Base-by-base conservation (phyloP, 345 rosid genomes). In the Hypericum androsaemum region DNA sequence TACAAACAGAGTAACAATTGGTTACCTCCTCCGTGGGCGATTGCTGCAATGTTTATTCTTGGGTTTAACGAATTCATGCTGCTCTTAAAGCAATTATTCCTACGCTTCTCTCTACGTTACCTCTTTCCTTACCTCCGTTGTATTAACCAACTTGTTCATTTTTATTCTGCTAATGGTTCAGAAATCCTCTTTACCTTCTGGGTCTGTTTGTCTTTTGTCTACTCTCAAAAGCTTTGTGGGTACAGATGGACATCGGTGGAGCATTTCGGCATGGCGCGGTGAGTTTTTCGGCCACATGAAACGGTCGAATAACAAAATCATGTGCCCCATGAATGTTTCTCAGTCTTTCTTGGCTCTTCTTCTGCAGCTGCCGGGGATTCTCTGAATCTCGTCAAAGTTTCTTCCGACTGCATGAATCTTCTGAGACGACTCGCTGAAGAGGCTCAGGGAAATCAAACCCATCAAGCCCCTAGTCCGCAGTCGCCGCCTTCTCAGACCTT, bases 1-100 rank as follows among this genome's bases (percentile, higher is more conserved):
- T 67, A 77, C 72, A 76, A 71, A 62, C 66, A 69, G 48, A 74
- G 62, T 64, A 80, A 80, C 76, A 81, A 76, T 59, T 72, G 86
- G 86, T 66, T 81, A 58, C 94, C 94, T 40, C 89, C 89, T 15
- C 72, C 82, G 37, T 80, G 89, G 95, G 78, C 80, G 35, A 76
- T 85, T 50, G 73, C 65, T 47, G 74, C 80, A 40, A 71, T 76
- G 80, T 7, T 61, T 63, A 61, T 81, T 70, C 84, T 84, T 57
- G 94, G 89, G 60, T 81, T 81, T 53, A 81, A 84, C 37, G 89
- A 84, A 64, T 79, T 84, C 65, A 81, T 84, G 86, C 74, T 84
- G 55, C 83, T 84, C 8, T 59, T 84, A 51, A 81, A 64, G 94
- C 80, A 75, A 68, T 12, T 60, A 59, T 47, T 13, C 7, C 41